Percentiles rank a stretch among this genome's conserved stretches.
These are phyloP conservation scores for Aureobasidium pullulans DNA, from an alignment of 2,329 filamentous ascomycete species.

Conservation along the genomic window DNA sequence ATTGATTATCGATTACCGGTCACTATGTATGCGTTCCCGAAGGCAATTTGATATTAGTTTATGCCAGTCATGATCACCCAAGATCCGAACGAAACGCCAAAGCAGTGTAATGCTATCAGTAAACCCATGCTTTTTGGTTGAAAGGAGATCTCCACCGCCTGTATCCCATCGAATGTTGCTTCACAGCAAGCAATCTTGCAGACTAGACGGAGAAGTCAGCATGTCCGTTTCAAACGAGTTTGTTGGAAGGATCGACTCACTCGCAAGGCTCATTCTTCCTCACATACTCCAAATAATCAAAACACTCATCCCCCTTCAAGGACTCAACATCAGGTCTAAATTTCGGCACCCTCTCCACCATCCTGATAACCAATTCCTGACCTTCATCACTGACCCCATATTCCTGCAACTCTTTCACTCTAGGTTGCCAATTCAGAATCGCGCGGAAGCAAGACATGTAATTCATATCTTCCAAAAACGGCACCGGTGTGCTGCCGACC, in stretches of 20 bases:
- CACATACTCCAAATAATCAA: constrained; percentile 9
- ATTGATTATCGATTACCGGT: too few relatives aligned
- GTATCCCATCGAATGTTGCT: not conserved
- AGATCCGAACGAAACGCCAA: too few relatives aligned
- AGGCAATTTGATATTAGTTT: too few relatives aligned
- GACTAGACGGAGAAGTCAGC: not conserved
- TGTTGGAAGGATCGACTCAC: not conserved
- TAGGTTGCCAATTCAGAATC: constrained; percentile 8
- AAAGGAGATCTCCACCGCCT: not conserved
- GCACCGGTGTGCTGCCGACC: constrained; percentile 78
- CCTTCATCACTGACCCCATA: constrained; percentile 4
- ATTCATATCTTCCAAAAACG: not conserved
- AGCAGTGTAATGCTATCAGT: too few relatives aligned
- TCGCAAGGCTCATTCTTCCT: constrained; percentile 12
- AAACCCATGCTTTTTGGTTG: too few relatives aligned
- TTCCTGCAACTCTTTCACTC: not conserved
- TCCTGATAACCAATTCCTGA: not conserved
- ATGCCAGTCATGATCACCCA: too few relatives aligned
- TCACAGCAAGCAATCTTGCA: constrained; percentile 7
- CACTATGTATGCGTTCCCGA: too few relatives aligned
- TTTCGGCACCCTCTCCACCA: constrained; percentile 1
- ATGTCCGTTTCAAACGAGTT: not conserved
- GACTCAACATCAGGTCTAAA: constrained; percentile 2
- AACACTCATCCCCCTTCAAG: constrained; percentile 2
- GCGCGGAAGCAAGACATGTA: constrained; percentile 12